Percentiles rank a stretch among this genome's conserved stretches.
Evolutionary conservation across 2,329 filamentous ascomycete species (phyloP).

Genomic region (Pestalotiopsis sp.): DNA sequence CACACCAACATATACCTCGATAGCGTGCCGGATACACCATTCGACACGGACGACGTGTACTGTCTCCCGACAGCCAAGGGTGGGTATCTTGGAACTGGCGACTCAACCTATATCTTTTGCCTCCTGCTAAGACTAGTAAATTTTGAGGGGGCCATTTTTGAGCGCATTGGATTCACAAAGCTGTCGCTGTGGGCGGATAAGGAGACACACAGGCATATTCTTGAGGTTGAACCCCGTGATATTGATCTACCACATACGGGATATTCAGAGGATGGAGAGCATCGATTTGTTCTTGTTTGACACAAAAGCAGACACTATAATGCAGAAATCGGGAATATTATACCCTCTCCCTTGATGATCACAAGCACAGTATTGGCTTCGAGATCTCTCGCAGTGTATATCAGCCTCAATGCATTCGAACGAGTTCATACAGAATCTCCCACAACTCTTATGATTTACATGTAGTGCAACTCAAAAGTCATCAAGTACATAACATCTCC

Average conservation of each 20-base stretch:
- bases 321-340: too few relatives aligned
- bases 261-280: background rate
- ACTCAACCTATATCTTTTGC: background rate
- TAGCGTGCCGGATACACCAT: background rate
- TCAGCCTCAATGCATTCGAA: too few relatives aligned
- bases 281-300: background rate
- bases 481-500: too few relatives aligned
- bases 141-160: background rate
- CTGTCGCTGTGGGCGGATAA: background rate
- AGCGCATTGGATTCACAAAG: background rate
- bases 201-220: background rate
- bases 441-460: too few relatives aligned
- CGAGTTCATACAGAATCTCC: too few relatives aligned
- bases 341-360: too few relatives aligned
- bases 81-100: background rate
- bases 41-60: background rate
- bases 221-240: background rate
- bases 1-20: background rate
- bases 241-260: background rate
- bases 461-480: too few relatives aligned
- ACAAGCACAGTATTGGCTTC: too few relatives aligned
- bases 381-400: too few relatives aligned
- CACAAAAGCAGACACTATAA: background rate
- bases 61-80: background rate
- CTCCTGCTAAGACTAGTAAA: rapidly evolving